These are phyloP conservation scores for Hirschioporus abietinus DNA, from an alignment of 768 basidiomycete species.

Conservation along the genomic window DNA sequence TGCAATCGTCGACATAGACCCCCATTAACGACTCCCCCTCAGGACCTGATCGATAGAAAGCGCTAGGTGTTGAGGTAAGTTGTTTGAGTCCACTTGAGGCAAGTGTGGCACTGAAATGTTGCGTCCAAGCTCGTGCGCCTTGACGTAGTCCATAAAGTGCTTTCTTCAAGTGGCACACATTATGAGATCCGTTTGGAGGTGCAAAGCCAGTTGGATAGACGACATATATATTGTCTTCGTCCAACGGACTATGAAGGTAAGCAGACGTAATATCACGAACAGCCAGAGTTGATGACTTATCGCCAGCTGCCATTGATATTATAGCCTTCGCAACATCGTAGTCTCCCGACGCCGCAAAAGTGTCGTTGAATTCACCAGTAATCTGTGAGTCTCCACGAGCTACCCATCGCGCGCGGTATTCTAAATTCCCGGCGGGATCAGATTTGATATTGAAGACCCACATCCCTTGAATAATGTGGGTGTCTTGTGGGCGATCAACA, in stretches of 20 bases:
- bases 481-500: slow-evolving; percentile 15
- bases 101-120: neutral
- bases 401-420: slow-evolving; percentile 23
- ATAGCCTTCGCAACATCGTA: neutral
- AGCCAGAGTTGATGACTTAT: neutral
- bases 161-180: neutral
- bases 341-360: neutral
- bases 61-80: neutral
- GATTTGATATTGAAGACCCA: slow-evolving; percentile 24
- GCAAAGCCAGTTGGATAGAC: slow-evolving; percentile 6
- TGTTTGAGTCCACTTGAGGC: neutral
- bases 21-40: neutral
- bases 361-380: slow-evolving; percentile 10
- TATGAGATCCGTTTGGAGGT: neutral
- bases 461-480: slow-evolving; percentile 15
- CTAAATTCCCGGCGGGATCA: slow-evolving; percentile 16
- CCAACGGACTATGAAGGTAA: slow-evolving; percentile 11
- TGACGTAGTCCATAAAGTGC: neutral
- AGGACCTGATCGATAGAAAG: neutral
- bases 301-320: neutral
- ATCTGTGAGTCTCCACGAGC: slow-evolving; percentile 25
- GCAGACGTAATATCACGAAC: slow-evolving; percentile 12
- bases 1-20: neutral
- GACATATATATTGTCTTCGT: slow-evolving; percentile 9
- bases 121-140: neutral